Evolutionary conservation across 164 flowering plant genomes (phyloP).

Genomic region (Umbellularia californica): DNA sequence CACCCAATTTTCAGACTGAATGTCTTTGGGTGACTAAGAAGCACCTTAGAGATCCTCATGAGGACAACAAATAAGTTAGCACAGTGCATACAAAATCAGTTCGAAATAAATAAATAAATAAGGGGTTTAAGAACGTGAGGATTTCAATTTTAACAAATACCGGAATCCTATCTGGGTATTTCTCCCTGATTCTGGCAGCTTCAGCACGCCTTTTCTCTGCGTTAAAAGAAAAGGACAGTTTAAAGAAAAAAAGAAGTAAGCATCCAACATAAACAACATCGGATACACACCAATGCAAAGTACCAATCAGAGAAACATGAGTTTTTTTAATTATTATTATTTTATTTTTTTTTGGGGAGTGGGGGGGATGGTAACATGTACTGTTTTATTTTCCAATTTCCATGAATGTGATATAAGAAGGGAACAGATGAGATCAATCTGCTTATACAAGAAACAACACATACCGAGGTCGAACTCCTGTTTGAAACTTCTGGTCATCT

Average conservation of each 20-base stretch:
- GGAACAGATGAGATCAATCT: too few species aligned
- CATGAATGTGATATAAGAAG: too few species aligned
- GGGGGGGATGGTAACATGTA: not conserved
- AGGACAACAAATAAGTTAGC: not conserved
- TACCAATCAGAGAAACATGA: not conserved
- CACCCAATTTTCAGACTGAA: too few species aligned
- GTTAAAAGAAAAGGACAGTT: not conserved
- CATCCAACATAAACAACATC: not conserved
- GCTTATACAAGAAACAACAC: not conserved
- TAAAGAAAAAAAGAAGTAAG: not conserved
- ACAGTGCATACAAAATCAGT: not conserved
- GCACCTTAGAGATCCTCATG: too few species aligned
- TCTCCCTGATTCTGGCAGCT: constrained; percentile 15
- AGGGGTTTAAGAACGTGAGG: constrained; percentile 6
- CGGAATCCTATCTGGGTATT: constrained; percentile 84
- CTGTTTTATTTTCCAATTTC: too few species aligned
- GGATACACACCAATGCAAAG: not conserved
- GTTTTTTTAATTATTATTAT: not conserved
- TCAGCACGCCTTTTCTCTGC: constrained; percentile 15
- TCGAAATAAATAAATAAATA: not conserved
- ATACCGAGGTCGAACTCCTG: constrained; percentile 14
- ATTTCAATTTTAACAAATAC: constrained; percentile 26
- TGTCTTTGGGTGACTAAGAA: too few species aligned
- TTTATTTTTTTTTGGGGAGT: not conserved
- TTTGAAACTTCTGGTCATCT: constrained; percentile 14